Evolutionary conservation across 352 stramenopile species (phyloP).

Genomic region (Phytophthora pini): DNA sequence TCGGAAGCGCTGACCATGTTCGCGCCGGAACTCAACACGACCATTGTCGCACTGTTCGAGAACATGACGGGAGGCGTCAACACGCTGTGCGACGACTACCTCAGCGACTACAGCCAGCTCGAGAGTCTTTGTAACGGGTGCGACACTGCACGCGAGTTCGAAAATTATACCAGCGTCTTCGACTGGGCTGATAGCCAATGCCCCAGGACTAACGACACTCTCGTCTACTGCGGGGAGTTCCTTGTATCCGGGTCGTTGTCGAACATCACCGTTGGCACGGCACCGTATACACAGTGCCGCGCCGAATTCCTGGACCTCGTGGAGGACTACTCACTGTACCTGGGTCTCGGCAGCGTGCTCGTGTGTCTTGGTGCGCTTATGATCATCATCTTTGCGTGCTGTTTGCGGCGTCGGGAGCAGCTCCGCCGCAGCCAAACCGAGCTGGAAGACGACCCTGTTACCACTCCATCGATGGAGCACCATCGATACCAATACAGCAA

Average conservation of each 20-base stretch:
- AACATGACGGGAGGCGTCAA: slow-evolving; percentile 58
- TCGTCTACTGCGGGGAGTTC: slow-evolving; percentile 72
- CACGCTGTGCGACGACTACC: slow-evolving; percentile 60
- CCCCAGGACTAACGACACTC: slow-evolving; percentile 54
- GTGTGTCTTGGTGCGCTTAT: slow-evolving; percentile 48
- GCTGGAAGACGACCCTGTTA: slow-evolving; percentile 18
- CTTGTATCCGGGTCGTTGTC: slow-evolving; percentile 37
- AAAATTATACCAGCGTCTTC: slow-evolving; percentile 76
- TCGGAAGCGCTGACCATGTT: slow-evolving; percentile 58
- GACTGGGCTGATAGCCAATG: slow-evolving; percentile 85
- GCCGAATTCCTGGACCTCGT: slow-evolving; percentile 56
- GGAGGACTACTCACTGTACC: slow-evolving; percentile 42
- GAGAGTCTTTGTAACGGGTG: slow-evolving; percentile 62
- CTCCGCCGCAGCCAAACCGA: slow-evolving; percentile 19
- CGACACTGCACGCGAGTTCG: slow-evolving; percentile 53
- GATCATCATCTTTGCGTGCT: slow-evolving; percentile 53
- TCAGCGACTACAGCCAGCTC: slow-evolving; percentile 41
- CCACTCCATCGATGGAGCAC: slow-evolving; percentile 24
- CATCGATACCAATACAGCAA: slow-evolving; percentile 36
- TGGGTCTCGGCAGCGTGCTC: slow-evolving; percentile 47
- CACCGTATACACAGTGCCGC: slow-evolving; percentile 58
- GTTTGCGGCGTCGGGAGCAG: slow-evolving; percentile 43
- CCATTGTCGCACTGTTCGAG: slow-evolving; percentile 38
- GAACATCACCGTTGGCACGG: slow-evolving; percentile 42
- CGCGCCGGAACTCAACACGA: slow-evolving; percentile 37